These are phyloP conservation scores for Auxenochlorella protothecoides DNA, from an alignment of 139 green algal species.

Conservation along the genomic window DNA sequence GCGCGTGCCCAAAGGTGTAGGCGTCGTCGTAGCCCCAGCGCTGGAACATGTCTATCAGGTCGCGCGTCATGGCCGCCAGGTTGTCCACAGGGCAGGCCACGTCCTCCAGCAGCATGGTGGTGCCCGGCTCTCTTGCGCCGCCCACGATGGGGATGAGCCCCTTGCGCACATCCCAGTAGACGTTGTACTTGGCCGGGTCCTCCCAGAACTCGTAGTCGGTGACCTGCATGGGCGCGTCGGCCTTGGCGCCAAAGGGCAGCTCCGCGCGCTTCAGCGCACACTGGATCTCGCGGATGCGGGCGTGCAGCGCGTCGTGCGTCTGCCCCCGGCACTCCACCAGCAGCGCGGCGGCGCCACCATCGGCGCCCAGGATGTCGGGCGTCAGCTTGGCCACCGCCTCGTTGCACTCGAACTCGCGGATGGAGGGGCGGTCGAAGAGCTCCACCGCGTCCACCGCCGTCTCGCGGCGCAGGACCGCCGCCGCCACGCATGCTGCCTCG, in stretches of 20 bases:
- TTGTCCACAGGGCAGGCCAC: conserved; percentile 93
- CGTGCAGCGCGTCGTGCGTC: conserved; percentile 46
- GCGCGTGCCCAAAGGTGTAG: conserved; percentile 91
- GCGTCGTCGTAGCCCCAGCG: conserved; percentile 81
- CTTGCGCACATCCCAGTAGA: conserved; percentile 93
- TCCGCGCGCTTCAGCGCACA: conserved; percentile 28
- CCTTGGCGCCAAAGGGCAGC: conserved; percentile 63
- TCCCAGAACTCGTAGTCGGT: conserved; percentile 72
- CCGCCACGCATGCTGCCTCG: conserved; percentile 59
- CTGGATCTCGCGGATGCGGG: conserved; percentile 42
- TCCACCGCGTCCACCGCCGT: conserved; percentile 93
- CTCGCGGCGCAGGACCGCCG: conserved; percentile 69
- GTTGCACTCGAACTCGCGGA: conserved; percentile 65
- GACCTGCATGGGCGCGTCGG: background rate
- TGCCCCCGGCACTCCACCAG: conserved; percentile 89
- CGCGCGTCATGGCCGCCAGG: conserved; percentile 89
- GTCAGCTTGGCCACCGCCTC: conserved; percentile 72
- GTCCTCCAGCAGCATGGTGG: conserved; percentile 94
- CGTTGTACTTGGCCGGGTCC: conserved; percentile 20
- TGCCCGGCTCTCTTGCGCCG: conserved; percentile 76
- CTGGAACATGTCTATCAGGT: conserved; percentile 91
- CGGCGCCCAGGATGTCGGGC: conserved; percentile 61
- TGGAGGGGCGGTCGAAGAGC: conserved; percentile 80
- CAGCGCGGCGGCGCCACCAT: conserved; percentile 68
- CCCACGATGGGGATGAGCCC: conserved; percentile 95